Evolutionary conservation across 2,329 filamentous ascomycete genomes (phyloP), one percentile per base, ranked within the genome.

Genomic region (Arthroderma uncinatum): DNA sequence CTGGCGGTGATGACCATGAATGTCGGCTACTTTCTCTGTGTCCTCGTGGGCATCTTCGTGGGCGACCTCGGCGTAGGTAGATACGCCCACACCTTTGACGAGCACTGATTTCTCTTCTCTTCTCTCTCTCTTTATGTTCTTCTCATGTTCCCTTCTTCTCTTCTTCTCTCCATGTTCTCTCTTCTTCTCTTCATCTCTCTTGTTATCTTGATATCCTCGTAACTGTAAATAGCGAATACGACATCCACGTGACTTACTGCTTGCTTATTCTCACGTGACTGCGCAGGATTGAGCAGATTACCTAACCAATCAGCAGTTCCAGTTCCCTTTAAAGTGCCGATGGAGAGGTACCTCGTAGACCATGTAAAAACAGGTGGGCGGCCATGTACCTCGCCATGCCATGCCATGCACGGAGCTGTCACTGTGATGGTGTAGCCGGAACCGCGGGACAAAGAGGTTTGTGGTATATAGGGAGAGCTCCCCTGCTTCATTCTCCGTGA

Each of bases 1-100:
- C 75, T 95, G 73, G 88, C 87, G 12, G 86, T 94, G 67, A 95
- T 93, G 89, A 91, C 87, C 1, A 82, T 89, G 76, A 93, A 93
- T 64, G 80, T 92, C 14, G 89, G 88, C 10, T 93, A 93, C 69
- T 92, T 92, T 69, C 72, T 89, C 56, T 90, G 87, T 0, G 79
- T 91, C n/a, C 78, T 94, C 9, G 85, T 77, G 3, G 86, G 86
- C 12, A 81, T 86, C 1, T 96, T 97, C 67, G 68, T 94, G n/a
- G 92, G 92, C 23, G 93, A 93, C 69, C 73, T 97, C 44, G 80
- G 82, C 0, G 79, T 93, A 60, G 89, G 90, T 30, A 81, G 90
- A 62, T 93, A 83, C 64, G 76, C 75, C 28, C 67, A 75, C 47
- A 63, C 25, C 5, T 55, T 73, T 21, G 70, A 73, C 12, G 80